A percentile compares a stretch with the other conserved stretches of the same genome.
These are phyloP conservation scores for Trichoderma endophyticum DNA, from an alignment of 2,329 filamentous ascomycete genomes.

Conservation along the genomic window DNA sequence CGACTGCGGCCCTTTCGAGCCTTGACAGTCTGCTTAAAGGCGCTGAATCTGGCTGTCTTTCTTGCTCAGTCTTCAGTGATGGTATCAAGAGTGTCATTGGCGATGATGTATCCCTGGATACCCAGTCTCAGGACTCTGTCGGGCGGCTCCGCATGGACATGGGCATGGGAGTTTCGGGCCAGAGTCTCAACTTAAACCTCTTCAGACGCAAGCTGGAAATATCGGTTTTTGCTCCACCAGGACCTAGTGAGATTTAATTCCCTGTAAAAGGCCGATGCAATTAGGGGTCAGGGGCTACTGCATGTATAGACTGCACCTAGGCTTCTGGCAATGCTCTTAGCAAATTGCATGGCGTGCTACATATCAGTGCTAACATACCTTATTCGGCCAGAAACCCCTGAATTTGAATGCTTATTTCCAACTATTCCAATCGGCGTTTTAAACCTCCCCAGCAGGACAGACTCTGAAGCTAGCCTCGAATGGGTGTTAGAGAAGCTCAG, in stretches of 20 bases:
- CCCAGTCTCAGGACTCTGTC: not conserved
- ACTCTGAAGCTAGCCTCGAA: conserved; percentile 1
- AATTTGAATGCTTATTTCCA: not conserved
- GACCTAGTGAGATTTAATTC: not conserved
- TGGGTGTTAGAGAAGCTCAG: not conserved
- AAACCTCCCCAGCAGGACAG: not conserved
- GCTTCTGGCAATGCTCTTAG: not conserved
- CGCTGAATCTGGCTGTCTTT: not conserved
- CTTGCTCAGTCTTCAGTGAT: not conserved
- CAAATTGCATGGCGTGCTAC: not conserved
- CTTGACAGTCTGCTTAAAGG: not conserved
- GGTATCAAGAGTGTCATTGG: not conserved
- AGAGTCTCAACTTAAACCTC: not conserved
- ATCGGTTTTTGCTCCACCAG: conserved; percentile 8
- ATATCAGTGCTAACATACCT: not conserved
- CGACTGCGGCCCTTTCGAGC: not conserved
- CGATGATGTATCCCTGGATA: not conserved
- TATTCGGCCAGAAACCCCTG: not conserved
- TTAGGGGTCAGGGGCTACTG: not conserved
- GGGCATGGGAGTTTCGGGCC: not conserved
- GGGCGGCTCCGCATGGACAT: conserved; percentile 5
- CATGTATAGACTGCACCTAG: too few relatives aligned
- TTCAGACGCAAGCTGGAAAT: not conserved
- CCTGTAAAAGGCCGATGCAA: not conserved
- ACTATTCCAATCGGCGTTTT: not conserved